Conservation (phyloP, 2,329 filamentous ascomycete genomes). For the Claviceps sorghi region DNA sequence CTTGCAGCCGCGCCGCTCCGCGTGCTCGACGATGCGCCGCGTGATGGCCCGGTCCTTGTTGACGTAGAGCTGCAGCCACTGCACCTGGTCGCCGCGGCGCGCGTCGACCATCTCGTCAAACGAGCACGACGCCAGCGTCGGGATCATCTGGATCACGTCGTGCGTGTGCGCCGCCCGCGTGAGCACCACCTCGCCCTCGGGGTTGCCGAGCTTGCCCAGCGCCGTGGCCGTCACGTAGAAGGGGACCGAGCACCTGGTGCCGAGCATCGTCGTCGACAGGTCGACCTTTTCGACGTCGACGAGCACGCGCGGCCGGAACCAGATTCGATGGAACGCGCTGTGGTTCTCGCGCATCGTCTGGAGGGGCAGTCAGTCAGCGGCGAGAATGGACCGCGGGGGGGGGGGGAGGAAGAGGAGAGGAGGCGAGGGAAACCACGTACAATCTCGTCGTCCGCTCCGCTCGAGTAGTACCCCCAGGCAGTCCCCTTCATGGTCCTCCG, state of each 20-base stretch:
- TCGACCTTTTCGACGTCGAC: slow-evolving; percentile 82
- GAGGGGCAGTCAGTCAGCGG: too few relatives aligned
- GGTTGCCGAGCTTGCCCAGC: slow-evolving; percentile 84
- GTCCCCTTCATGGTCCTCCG: slow-evolving; percentile 85
- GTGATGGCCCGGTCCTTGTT: slow-evolving; percentile 93
- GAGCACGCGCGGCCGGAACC: slow-evolving; percentile 85
- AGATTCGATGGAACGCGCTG: slow-evolving; percentile 86
- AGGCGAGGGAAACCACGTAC: too few relatives aligned
- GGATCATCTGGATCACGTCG: slow-evolving; percentile 95
- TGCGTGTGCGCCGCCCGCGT: slow-evolving; percentile 74
- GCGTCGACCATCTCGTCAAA: slow-evolving; percentile 97
- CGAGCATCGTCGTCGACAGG: slow-evolving; percentile 84
- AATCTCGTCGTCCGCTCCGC: slow-evolving; percentile 49
- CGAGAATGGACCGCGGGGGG: too few relatives aligned
- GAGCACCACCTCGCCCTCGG: slow-evolving; percentile 84
- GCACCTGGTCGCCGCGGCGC: slow-evolving; percentile 59
- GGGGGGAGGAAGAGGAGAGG: too few relatives aligned
- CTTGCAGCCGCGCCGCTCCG: slow-evolving; percentile 81
- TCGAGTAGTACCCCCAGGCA: slow-evolving; percentile 96
- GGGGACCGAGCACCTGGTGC: slow-evolving; percentile 66
- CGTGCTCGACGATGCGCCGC: slow-evolving; percentile 76
- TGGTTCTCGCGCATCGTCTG: slow-evolving; percentile 94
- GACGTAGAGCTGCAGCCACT: slow-evolving; percentile 96
- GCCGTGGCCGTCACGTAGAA: slow-evolving; percentile 97
- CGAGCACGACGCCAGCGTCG: slow-evolving; percentile 87